Conservation (phyloP, 2,329 filamentous ascomycete species). For the Verticillium klebahnii region DNA sequence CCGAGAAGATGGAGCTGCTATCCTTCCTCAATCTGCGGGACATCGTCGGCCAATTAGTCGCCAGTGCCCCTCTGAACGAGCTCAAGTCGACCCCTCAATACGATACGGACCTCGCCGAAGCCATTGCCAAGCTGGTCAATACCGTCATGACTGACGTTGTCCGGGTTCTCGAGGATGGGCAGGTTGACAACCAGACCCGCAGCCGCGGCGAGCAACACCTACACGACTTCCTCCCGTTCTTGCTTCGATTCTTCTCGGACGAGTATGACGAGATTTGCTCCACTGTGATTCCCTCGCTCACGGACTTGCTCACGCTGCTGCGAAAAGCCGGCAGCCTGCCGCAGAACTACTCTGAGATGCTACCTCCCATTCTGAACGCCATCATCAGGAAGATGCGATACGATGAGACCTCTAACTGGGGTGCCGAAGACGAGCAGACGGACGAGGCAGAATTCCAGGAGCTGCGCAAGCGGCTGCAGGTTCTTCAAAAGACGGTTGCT, state of each 20-base stretch:
- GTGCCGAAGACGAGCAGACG: constrained; percentile 87
- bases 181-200: constrained; percentile 58
- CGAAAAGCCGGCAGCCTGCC: constrained; percentile 75
- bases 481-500: constrained; percentile 88
- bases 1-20: constrained; percentile 93
- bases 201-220: constrained; percentile 77
- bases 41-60: constrained; percentile 81
- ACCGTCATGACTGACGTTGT: constrained; percentile 83
- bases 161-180: constrained; percentile 69
- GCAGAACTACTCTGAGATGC: constrained; percentile 71
- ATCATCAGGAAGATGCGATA: constrained; percentile 97
- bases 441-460: constrained; percentile 98
- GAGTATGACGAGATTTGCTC: constrained; percentile 98
- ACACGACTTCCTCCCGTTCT: constrained; percentile 76
- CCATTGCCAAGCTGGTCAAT: constrained; percentile 93
- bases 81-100: constrained; percentile 79
- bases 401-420: constrained; percentile 91
- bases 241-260: constrained; percentile 93
- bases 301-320: constrained; percentile 86
- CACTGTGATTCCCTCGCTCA: constrained; percentile 88
- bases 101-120: constrained; percentile 92
- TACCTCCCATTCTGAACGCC: constrained; percentile 83
- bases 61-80: constrained; percentile 75
- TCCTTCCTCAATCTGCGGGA: constrained; percentile 81
- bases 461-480: constrained; percentile 81